Conservation (phyloP, 164 flowering plant genomes). For the Vitis rotundifolia region DNA sequence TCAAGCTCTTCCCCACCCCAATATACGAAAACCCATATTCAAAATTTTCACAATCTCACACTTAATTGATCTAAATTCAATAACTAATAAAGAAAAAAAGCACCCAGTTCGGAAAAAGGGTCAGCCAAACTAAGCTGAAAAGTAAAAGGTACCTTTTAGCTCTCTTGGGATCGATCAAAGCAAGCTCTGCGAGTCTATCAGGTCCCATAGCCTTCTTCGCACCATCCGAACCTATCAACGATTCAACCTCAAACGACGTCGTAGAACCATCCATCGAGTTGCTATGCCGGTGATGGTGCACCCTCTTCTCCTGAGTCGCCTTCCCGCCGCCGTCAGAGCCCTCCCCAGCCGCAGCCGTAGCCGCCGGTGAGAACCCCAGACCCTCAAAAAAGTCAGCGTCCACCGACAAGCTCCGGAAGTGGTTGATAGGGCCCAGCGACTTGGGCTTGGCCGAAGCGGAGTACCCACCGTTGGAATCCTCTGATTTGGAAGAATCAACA, state of each 20-base stretch:
- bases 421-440: constrained; percentile 19
- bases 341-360: constrained; percentile 21
- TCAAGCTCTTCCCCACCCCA: too few species aligned
- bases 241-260: constrained; percentile 43
- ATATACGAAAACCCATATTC: too few species aligned
- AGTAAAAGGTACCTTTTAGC: constrained; percentile 59
- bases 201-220: constrained; percentile 72
- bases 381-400: constrained; percentile 90
- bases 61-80: background rate
- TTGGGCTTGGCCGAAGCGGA: constrained; percentile 2
- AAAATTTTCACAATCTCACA: too few species aligned
- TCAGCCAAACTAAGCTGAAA: background rate
- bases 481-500: constrained; percentile 36
- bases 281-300: constrained; percentile 52
- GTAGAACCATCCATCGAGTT: constrained; percentile 73
- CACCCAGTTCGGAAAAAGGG: background rate
- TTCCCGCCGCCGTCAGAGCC: constrained; percentile 10
- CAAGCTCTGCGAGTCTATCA: constrained; percentile 72
- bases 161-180: constrained; percentile 79
- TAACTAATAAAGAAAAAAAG: background rate
- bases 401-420: constrained; percentile 82
- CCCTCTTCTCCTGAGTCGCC: constrained; percentile 32
- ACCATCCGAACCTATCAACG: constrained; percentile 32
- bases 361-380: constrained; percentile 29
- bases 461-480: constrained; percentile 30